Percentiles rank a stretch among this genome's conserved stretches.
phyloP scores from a whole-genome alignment of 179 eudicot species.

The Dionaea muscipula region DNA sequence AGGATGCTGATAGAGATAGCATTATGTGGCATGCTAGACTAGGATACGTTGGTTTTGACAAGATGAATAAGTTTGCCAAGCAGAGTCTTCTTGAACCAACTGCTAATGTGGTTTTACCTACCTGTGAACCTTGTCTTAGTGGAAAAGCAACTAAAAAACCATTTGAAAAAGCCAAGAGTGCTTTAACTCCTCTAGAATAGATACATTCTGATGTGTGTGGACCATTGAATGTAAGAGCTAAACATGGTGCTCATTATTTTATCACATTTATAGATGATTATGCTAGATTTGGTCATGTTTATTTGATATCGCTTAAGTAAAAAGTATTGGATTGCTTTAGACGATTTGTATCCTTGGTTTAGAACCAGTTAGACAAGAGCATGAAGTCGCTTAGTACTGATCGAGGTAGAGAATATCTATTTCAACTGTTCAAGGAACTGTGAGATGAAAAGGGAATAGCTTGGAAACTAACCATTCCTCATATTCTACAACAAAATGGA shows the following conservation, averaged over 20 bases:
- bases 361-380: slow-evolving; percentile 3
- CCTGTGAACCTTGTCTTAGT: too few relatives aligned
- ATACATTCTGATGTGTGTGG: slow-evolving; percentile 2
- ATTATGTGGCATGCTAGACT: too few relatives aligned
- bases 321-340: slow-evolving; percentile 6
- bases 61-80: too few relatives aligned
- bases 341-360: background rate
- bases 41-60: too few relatives aligned
- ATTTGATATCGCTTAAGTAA: background rate
- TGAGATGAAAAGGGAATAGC: slow-evolving; percentile 4
- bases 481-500: background rate
- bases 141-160: too few relatives aligned
- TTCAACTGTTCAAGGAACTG: background rate
- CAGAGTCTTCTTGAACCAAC: too few relatives aligned
- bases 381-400: slow-evolving; percentile 6
- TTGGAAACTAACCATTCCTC: slow-evolving; percentile 2
- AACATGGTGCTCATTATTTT: slow-evolving; percentile 2
- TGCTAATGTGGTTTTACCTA: too few relatives aligned
- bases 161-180: too few relatives aligned
- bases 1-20: too few relatives aligned
- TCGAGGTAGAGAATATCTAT: slow-evolving; percentile 4
- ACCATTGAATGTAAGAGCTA: slow-evolving; percentile 2
- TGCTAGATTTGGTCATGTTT: slow-evolving; percentile 5
- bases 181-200: too few relatives aligned
- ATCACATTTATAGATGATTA: slow-evolving; percentile 9